Evolutionary conservation across 345 rosid species (phyloP), one percentile per base, ranked within the genome.

Genomic region (Gossypium longicalyx): DNA sequence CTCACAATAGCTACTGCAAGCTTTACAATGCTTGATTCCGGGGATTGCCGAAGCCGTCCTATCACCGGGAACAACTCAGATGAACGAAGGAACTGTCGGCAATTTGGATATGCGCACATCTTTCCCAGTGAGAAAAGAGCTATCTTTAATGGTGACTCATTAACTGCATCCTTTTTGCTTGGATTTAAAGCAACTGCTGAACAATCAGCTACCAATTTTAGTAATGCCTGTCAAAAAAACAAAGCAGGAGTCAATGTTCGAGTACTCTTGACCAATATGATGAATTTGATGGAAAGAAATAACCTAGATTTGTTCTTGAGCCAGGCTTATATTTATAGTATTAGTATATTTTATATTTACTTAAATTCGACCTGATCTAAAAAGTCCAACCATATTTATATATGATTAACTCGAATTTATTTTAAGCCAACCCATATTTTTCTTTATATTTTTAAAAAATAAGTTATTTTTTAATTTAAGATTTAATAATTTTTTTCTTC

Each of bases 81-180:
- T 23, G 94, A 85, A 34, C 86, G 86, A 17, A 91, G 89, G 74
- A 87, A 87, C 51, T 83, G 87, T 67, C 91, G 82, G 88, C 99
- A 95, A 22, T 90, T 87, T 57, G 77, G 84, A 79, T 95, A 90
- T 10, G 88, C 79, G 74, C 97, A 90, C 98, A 95, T 93, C 86
- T 95, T 95, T 13, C 92, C 97, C 81, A 95, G 70, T 52, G 99
- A 95, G 82, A 95, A 93, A 13, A 95, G 90, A 62, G 94, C 97
- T 15, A 95, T 90, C 85, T 91, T 93, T 16, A 95, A 80, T 11
- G 97, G 97, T 16, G 99, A 95, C 78, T 93, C 99, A 22, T 87
- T 82, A 53, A 86, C 86, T 6, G 86, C 80, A 73, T 88, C 92
- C 80, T 65, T 95, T 83, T 87, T 89, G 67, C 82, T 88, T 20